Percentiles rank a stretch among this genome's conserved stretches.
Evolutionary conservation across 192 early-diverging fungal genomes (phyloP).

Genomic region (Jimgerdemannia lactiflua): DNA sequence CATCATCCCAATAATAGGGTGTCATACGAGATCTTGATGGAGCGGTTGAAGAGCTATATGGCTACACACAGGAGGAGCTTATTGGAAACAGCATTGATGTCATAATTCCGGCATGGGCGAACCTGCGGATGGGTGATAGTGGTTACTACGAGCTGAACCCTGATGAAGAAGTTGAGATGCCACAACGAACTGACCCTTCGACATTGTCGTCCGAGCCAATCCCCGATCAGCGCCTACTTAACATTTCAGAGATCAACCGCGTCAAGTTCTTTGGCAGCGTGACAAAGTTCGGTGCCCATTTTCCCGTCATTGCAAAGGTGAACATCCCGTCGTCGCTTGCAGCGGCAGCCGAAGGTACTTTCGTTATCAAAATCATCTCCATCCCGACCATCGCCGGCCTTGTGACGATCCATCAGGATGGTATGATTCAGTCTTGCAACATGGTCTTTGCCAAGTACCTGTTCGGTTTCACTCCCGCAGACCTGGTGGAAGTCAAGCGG

Average conservation of each 20-base stretch:
- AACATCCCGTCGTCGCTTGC: slow-evolving; percentile 22
- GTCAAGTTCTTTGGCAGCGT: slow-evolving; percentile 55
- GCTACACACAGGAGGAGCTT: slow-evolving; percentile 41
- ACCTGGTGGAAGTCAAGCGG: slow-evolving; percentile 42
- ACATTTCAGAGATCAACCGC: slow-evolving; percentile 48
- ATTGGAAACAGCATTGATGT: slow-evolving; percentile 33
- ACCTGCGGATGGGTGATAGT: slow-evolving; percentile 5
- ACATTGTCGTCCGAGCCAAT: background rate
- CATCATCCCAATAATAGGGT: slow-evolving; percentile 30
- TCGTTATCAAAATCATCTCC: slow-evolving; percentile 50
- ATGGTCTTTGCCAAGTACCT: slow-evolving; percentile 60
- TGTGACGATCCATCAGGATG: slow-evolving; percentile 47
- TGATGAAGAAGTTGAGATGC: background rate
- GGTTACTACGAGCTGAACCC: slow-evolving; percentile 3
- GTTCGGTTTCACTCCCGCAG: slow-evolving; percentile 51
- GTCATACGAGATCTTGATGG: slow-evolving; percentile 39
- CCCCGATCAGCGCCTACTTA: slow-evolving; percentile 14
- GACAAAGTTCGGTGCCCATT: slow-evolving; percentile 46
- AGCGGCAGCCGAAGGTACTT: slow-evolving; percentile 15
- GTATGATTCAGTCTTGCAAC: slow-evolving; percentile 54
- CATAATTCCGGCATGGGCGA: slow-evolving; percentile 15
- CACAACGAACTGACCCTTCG: background rate
- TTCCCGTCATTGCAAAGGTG: slow-evolving; percentile 55
- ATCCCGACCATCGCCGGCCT: slow-evolving; percentile 64
- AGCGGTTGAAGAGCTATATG: slow-evolving; percentile 49